Evolutionary conservation across 208 protist species (phyloP), one percentile per base, ranked within the genome.

Genomic region (Trichomonas tenax): DNA sequence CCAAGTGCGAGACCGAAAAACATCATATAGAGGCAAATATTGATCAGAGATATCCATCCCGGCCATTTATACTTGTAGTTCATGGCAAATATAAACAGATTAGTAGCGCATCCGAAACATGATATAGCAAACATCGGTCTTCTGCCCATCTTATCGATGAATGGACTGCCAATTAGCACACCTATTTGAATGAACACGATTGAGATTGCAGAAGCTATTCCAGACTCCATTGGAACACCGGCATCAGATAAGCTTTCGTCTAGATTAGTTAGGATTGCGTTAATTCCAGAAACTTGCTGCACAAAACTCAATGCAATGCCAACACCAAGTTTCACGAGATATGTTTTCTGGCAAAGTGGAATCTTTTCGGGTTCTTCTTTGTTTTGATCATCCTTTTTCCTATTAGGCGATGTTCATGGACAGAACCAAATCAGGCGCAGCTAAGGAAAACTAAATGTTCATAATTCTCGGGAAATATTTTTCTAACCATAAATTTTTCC

Each of bases 271-370:
- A 96, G 4, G 26, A 96, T 40, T 26, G 44, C 96, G n/a, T 96
- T 96, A 40, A 96, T 89, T 9, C 96, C 96, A 21, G 40, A n/a
- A 51, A 96, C 90, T 36, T 96, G 96, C 48, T 96, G 96, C 14
- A 96, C 36, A 36, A 96, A 0, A 17, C 93, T 90, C 17, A 96
- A 41, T n/a, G 40, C 0, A 41, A 96, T 31, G 17, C 96, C 48
- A 34, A 96, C 41, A 2, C 90, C 23, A 3, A 96, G 31, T 0
- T 23, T 23, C 15, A 17, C 14, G 11, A 40, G 15, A 48, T 48
- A 89, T n/a, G 14, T 45, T n/a, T 15, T 21, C 6, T 89, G 82
- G 26, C 8, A 89, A 0, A 89, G 15, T n/a, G 40, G 31, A 46
- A 46, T 40, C 41, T 86, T 86, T 41, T 86, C 31, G 21, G 10